These are phyloP conservation scores for Phytophthora citrophthora DNA, from an alignment of 352 stramenopile genomes.

Conservation along the genomic window DNA sequence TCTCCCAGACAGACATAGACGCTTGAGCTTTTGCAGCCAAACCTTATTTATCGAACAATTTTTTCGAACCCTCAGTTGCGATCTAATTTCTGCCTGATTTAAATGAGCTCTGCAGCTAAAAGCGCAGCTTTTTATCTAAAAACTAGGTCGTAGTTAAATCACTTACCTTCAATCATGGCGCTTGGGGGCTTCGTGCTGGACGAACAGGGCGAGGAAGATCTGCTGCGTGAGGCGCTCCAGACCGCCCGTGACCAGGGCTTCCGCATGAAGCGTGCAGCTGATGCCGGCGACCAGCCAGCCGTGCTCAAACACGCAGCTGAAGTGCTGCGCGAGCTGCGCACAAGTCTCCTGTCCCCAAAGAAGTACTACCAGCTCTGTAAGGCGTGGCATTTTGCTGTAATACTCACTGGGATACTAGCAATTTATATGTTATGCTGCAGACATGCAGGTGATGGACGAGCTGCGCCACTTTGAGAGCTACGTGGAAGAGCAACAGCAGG, in stretches of 20 bases:
- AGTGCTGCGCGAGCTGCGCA: conserved; percentile 87
- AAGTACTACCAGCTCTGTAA: conserved; percentile 99
- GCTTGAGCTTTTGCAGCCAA: conserved; percentile 12
- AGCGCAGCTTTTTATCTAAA: neutral
- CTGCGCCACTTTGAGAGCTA: conserved; percentile 95
- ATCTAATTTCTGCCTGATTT: conserved; percentile 24
- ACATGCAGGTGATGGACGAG: conserved; percentile 93
- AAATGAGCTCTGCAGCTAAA: conserved; percentile 4
- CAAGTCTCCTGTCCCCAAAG: conserved; percentile 94
- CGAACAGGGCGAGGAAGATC: conserved; percentile 66
- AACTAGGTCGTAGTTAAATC: too few relatives aligned
- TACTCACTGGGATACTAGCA: neutral
- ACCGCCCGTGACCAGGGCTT: conserved; percentile 81
- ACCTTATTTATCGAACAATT: conserved; percentile 37
- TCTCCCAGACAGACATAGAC: conserved; percentile 18
- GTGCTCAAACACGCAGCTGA: conserved; percentile 86
- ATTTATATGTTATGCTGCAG: conserved; percentile 22
- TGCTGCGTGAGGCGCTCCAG: conserved; percentile 78
- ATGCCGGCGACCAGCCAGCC: conserved; percentile 68
- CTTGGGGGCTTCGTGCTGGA: conserved; percentile 58
- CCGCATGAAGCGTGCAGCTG: conserved; percentile 87
- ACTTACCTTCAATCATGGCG: neutral
- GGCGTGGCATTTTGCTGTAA: conserved; percentile 1
- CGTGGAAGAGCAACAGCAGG: conserved; percentile 84
- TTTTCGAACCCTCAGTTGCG: conserved; percentile 19